A percentile compares a stretch with the other conserved stretches of the same genome.
Conservation (phyloP, 2,329 filamentous ascomycete genomes). For the Alternaria dauci region DNA sequence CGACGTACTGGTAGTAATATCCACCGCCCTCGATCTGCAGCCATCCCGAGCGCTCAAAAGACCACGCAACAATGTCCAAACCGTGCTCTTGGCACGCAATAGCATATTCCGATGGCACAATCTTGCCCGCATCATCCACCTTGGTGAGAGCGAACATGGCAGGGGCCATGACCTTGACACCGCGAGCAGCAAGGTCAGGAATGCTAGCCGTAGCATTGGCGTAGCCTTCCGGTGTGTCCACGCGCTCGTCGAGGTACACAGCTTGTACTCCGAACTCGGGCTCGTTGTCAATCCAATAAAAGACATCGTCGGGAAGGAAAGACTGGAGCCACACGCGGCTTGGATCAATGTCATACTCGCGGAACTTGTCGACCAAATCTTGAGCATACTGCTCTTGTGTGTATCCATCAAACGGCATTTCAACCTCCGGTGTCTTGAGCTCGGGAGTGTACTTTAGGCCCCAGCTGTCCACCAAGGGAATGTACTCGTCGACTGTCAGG, state of each 20-base stretch:
- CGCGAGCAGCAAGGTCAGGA: conserved; percentile 63
- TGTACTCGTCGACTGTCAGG: conserved; percentile 68
- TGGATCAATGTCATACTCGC: conserved; percentile 49
- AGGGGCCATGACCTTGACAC: conserved; percentile 70
- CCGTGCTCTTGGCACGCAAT: conserved; percentile 66
- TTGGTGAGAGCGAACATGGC: conserved; percentile 69
- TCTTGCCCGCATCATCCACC: conserved; percentile 58
- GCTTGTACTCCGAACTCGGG: conserved; percentile 69
- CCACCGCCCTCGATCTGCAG: conserved; percentile 59
- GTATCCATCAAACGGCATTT: conserved; percentile 74
- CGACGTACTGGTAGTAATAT: conserved; percentile 53
- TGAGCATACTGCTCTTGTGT: conserved; percentile 71
- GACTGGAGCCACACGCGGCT: conserved; percentile 65
- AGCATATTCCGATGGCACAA: conserved; percentile 71
- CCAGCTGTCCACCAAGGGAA: conserved; percentile 67
- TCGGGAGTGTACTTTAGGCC: conserved; percentile 59
- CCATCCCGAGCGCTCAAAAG: conserved; percentile 71
- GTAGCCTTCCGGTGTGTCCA: conserved; percentile 59
- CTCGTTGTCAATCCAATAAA: conserved; percentile 71
- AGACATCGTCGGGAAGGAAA: conserved; percentile 70
- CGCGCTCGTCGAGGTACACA: conserved; percentile 70
- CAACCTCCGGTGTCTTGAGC: conserved; percentile 70
- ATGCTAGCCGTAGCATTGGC: conserved; percentile 65
- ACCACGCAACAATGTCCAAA: conserved; percentile 73
- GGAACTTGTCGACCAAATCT: conserved; percentile 63